Evolutionary conservation across 345 rosid species (phyloP).

Genomic region (Gossypium australe): DNA sequence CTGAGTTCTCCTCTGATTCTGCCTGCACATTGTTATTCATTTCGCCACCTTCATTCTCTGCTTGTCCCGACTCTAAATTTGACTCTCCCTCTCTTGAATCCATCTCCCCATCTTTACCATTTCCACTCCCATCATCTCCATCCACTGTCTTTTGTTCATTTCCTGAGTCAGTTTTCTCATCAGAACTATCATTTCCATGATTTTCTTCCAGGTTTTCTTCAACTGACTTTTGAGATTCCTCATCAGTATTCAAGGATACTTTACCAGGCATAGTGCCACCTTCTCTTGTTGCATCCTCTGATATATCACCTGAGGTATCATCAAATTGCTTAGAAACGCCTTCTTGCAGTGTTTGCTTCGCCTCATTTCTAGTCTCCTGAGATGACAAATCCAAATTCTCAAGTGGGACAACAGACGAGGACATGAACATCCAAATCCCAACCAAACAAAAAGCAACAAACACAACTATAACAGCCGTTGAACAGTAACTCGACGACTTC

Average conservation of each 20-base stretch:
- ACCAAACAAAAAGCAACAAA: conserved; percentile 64
- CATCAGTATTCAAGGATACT: conserved; percentile 14
- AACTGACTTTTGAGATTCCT: conserved; percentile 21
- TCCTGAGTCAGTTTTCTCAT: conserved; percentile 22
- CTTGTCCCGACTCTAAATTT: conserved; percentile 25
- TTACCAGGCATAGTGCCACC: conserved; percentile 19
- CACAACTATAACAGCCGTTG: conserved; percentile 52
- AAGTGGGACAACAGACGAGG: conserved; percentile 53
- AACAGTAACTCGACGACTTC: conserved; percentile 56
- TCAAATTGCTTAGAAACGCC: conserved; percentile 21
- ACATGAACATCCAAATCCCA: conserved; percentile 84
- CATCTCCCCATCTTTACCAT: conserved; percentile 24
- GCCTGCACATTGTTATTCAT: conserved; percentile 28
- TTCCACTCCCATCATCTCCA: conserved; percentile 21
- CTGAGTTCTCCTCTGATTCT: conserved; percentile 31
- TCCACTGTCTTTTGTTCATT: conserved; percentile 27
- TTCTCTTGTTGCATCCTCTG: conserved; percentile 29
- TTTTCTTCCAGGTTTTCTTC: conserved; percentile 21
- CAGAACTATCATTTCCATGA: conserved; percentile 22
- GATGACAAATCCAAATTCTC: conserved; percentile 33
- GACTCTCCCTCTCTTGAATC: conserved; percentile 29
- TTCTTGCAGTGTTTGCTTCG: conserved; percentile 23
- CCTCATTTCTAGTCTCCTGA: conserved; percentile 25
- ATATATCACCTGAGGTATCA: conserved; percentile 31
- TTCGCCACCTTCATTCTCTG: conserved; percentile 22